Percentiles rank a stretch among this genome's conserved stretches.
Evolutionary conservation across 495 filamentous ascomycete species (phyloP).

Genomic region (Terfezia boudieri): DNA sequence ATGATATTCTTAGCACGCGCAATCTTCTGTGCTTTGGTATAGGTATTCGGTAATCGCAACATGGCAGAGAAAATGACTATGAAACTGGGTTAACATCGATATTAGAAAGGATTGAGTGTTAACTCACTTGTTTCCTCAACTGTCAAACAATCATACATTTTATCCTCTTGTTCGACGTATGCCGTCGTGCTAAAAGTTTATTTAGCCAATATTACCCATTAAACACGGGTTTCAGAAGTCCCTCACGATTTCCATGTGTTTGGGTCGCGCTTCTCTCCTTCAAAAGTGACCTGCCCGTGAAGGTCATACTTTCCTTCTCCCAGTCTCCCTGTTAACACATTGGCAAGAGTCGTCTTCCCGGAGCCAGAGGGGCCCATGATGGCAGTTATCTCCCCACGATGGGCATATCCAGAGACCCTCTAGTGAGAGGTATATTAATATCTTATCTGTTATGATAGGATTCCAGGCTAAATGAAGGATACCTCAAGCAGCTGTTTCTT

Average conservation of each 20-base stretch:
- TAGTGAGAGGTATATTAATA: background rate
- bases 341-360: conserved; percentile 51
- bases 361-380: conserved; percentile 28
- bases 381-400: background rate
- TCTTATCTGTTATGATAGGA: background rate
- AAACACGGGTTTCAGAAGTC: background rate
- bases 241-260: background rate
- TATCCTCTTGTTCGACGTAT: background rate
- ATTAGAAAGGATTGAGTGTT: background rate
- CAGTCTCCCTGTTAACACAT: conserved; percentile 23
- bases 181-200: background rate
- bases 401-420: background rate
- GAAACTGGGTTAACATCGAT: background rate
- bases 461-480: background rate
- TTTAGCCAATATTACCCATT: background rate
- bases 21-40: background rate
- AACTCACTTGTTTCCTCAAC: conserved; percentile 40
- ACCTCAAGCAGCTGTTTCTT: background rate
- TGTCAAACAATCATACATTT: conserved; percentile 25
- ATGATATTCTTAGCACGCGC: conserved; percentile 26
- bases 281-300: background rate
- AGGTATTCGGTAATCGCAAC: conserved; percentile 22
- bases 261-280: background rate
- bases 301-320: background rate
- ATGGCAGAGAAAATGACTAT: conserved; percentile 46